Evolutionary conservation across 345 rosid genomes (phyloP), one percentile per base, ranked within the genome.

Genomic region (Gossypium anomalum): DNA sequence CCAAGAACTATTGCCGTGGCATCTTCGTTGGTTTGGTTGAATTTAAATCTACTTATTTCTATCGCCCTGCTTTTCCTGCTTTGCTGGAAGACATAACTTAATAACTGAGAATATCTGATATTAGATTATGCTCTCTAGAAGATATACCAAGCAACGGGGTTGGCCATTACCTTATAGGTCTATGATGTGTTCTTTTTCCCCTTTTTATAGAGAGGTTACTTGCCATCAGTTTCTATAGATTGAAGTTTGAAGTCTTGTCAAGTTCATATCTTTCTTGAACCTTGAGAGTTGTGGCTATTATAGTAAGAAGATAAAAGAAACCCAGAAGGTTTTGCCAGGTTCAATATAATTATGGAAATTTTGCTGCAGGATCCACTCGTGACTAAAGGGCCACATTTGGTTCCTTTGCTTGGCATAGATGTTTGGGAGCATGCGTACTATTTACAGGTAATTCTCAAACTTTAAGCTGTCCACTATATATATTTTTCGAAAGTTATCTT

Each of bases 371-470:
- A 95, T 80, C 94, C 98, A 16, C 81, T 91, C 63, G 94, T 91
- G 58, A 89, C 99, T 4, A 91, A 90, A 84, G 97, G 93, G 77
- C 71, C 89, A 75, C 76, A 65, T 76, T 79, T 95, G 77, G 88
- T 90, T 81, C 98, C 98, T 58, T 77, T 95, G 79, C 85, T 95
- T 67, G 99, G 99, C 12, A 82, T 95, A 76, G 97, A 95, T 85
- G 99, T 93, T 41, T 95, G 98, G 99, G 99, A 95, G 87, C 99
- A 95, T 81, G 99, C 98, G 44, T 95, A 95, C 86, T 95, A 95
- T 79, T 82, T 95, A 47, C 99, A 95, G 96, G 99, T 95, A 80
- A 60, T 38, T 70, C 44, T 59, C 66, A 2, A 5, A 16, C 56
- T 25, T 13, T 58, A 14, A 49, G 57, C 29, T 72, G 10, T 61